Percentiles rank a stretch among this genome's conserved stretches.
Evolutionary conservation across 257 asterid genomes (phyloP).

Genomic region (Solanum lignicaule): DNA sequence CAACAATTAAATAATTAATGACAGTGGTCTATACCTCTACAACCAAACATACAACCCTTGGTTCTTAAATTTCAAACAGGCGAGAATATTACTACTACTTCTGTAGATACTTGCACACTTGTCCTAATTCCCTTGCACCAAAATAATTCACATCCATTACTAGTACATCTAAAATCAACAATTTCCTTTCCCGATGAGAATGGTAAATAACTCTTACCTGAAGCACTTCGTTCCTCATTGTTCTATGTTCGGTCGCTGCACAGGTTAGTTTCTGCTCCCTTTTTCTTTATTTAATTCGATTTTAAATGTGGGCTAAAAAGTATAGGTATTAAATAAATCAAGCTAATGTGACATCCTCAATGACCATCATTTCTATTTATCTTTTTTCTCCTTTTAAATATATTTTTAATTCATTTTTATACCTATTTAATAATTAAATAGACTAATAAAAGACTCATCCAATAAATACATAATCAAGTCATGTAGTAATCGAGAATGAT

Average conservation of each 20-base stretch:
- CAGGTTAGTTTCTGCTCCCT: background rate
- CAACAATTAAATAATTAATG: background rate
- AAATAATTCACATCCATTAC: no score
- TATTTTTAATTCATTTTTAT: no score
- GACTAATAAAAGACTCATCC: no score
- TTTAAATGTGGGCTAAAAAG: background rate
- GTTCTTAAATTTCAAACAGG: background rate
- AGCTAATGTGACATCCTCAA: background rate
- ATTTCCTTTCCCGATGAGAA: no score
- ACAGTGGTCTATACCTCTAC: background rate
- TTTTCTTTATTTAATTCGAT: background rate
- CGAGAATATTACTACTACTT: background rate
- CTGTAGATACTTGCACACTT: background rate
- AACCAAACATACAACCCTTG: background rate
- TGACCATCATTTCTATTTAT: no score
- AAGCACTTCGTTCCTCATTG: background rate
- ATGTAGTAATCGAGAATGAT: no score
- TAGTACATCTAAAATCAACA: no score
- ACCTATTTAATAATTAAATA: no score
- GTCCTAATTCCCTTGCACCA: background rate
- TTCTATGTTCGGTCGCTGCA: background rate
- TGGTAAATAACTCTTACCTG: no score
- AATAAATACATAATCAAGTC: no score
- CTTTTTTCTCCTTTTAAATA: no score
- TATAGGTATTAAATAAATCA: no score